phyloP scores from a whole-genome alignment of 257 asterid genomes.

The Scutellaria baicalensis region DNA sequence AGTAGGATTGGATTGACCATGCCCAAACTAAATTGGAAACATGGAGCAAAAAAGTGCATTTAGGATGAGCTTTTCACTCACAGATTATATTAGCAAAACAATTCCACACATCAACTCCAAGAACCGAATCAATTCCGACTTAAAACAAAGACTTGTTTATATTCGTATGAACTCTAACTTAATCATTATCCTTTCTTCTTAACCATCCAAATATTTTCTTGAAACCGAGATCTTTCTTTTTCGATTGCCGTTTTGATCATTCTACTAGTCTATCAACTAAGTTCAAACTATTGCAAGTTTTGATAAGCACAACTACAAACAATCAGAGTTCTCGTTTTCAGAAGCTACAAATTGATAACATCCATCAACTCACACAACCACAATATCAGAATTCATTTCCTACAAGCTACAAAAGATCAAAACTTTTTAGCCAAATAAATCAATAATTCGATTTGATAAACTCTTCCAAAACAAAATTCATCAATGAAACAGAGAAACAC shows the following conservation, averaged over 20 bases:
- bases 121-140: not conserved
- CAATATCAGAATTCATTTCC: not conserved
- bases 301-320: not conserved
- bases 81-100: not conserved
- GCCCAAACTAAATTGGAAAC: slow-evolving; percentile 66
- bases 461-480: not conserved
- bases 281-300: not conserved
- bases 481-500: not conserved
- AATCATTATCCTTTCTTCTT: not conserved
- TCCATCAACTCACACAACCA: not conserved
- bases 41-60: not conserved
- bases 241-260: not conserved
- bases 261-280: not conserved
- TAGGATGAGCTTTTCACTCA: not conserved
- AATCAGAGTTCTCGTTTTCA: not conserved
- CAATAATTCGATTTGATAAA: not conserved
- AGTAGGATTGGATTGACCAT: slow-evolving; percentile 94
- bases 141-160: not conserved
- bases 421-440: not conserved
- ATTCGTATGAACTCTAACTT: not conserved
- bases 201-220: not conserved
- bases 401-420: not conserved
- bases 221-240: not conserved
- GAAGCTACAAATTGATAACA: not conserved
- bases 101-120: not conserved